phyloP scores from a whole-genome alignment of 768 basidiomycete genomes.

The Lepiota brunneoincarnata region DNA sequence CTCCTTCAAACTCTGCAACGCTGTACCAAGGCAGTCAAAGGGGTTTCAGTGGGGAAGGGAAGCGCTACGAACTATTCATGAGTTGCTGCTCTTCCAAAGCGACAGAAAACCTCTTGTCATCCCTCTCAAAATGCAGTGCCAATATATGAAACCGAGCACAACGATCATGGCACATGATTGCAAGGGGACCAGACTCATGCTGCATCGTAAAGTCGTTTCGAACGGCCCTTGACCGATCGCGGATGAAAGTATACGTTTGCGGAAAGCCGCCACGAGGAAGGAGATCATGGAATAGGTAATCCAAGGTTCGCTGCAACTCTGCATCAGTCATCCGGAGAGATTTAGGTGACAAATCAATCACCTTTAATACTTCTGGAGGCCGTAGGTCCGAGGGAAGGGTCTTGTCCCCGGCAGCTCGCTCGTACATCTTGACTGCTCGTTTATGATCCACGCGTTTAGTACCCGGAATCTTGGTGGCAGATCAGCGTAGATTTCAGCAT shows the following conservation, averaged over 20 bases:
- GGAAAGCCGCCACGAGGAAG: conserved; percentile 68
- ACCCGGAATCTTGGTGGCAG: conserved; percentile 57
- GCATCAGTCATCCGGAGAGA: not conserved
- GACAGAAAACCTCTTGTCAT: conserved; percentile 54
- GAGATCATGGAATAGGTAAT: conserved; percentile 89
- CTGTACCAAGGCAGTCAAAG: conserved; percentile 35
- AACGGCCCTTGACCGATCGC: conserved; percentile 88
- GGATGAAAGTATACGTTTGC: conserved; percentile 76
- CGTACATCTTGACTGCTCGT: conserved; percentile 92
- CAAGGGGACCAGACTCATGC: conserved; percentile 68
- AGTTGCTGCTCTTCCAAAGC: conserved; percentile 84
- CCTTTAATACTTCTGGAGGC: conserved; percentile 81
- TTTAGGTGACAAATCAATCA: conserved; percentile 23
- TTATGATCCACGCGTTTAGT: conserved; percentile 85
- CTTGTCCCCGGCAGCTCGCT: conserved; percentile 92
- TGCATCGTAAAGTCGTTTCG: conserved; percentile 96
- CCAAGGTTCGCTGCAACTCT: conserved; percentile 65
- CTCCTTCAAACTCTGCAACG: conserved; percentile 88
- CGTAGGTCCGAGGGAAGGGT: conserved; percentile 88
- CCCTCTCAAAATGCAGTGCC: conserved; percentile 66
- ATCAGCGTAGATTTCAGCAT: conserved; percentile 39
- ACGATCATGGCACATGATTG: conserved; percentile 90
- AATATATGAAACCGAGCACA: conserved; percentile 94
- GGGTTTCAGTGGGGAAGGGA: not conserved
- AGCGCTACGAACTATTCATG: conserved; percentile 72